Conservation (phyloP, 2,329 filamentous ascomycete genomes). For the Triangularia setosa region DNA sequence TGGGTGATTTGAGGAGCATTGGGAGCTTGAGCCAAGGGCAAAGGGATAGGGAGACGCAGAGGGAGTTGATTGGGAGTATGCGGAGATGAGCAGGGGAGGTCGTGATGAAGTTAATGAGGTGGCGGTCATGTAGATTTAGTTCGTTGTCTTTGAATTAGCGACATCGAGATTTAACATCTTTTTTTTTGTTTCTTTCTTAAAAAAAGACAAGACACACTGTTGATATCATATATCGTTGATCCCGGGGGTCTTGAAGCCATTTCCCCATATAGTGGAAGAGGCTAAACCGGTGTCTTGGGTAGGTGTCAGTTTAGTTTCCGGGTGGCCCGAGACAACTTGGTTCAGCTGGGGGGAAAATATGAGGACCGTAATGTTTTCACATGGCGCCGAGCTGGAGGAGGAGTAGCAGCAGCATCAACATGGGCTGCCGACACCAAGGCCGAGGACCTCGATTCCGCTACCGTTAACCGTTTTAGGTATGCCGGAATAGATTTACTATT, state of each 20-base stretch:
- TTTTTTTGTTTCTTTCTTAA: neutral
- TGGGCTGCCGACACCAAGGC: neutral
- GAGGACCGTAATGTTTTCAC: neutral
- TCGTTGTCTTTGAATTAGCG: neutral
- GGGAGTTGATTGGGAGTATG: slow-evolving; percentile 76
- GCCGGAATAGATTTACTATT: neutral
- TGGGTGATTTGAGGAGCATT: slow-evolving; percentile 88
- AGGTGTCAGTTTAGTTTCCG: neutral
- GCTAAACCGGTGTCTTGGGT: neutral
- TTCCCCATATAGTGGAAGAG: neutral
- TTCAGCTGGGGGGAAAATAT: neutral
- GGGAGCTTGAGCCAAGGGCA: slow-evolving; percentile 79
- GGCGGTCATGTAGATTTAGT: neutral
- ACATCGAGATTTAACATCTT: neutral
- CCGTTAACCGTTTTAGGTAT: neutral
- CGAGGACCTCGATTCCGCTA: neutral
- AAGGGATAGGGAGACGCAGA: slow-evolving; percentile 77
- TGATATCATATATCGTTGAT: neutral
- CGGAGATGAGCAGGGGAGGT: slow-evolving; percentile 34
- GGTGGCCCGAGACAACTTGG: neutral
- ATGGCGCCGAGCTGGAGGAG: no score
- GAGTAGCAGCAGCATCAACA: no score
- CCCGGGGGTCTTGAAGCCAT: neutral
- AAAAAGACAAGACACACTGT: neutral
- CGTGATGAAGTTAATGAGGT: neutral